Conservation (phyloP, 768 basidiomycete genomes). For the Phanerochaete sordida region DNA sequence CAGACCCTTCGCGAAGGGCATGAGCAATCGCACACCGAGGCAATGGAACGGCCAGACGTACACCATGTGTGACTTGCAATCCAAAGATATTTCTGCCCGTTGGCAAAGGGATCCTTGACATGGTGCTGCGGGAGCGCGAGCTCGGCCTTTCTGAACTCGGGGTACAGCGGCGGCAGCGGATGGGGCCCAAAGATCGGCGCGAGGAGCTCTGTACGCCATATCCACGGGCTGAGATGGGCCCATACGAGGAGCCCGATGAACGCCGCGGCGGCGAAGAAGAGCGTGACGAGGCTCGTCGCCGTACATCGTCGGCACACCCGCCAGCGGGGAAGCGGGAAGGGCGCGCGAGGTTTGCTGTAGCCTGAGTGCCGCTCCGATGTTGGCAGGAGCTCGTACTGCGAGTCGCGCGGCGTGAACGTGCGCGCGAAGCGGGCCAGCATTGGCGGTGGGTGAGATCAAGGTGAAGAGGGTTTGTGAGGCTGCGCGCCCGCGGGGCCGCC, state of each 20-base stretch:
- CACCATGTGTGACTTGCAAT: slow-evolving; percentile 44
- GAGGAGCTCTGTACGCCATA: not conserved
- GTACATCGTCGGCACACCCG: too few relatives aligned
- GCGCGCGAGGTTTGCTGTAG: too few relatives aligned
- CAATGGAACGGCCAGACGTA: slow-evolving; percentile 16
- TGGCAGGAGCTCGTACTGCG: too few relatives aligned
- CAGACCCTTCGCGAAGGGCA: slow-evolving; percentile 25
- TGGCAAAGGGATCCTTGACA: slow-evolving; percentile 33
- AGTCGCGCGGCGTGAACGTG: too few relatives aligned
- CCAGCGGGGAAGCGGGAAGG: too few relatives aligned
- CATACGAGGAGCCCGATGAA: not conserved
- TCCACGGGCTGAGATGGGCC: not conserved
- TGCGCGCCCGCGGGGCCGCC: too few relatives aligned
- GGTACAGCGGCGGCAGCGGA: slow-evolving; percentile 41
- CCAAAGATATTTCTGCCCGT: slow-evolving; percentile 44
- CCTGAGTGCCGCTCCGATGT: too few relatives aligned
- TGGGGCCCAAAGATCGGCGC: slow-evolving; percentile 12
- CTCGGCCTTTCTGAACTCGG: slow-evolving; percentile 41
- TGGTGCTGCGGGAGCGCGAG: slow-evolving; percentile 44
- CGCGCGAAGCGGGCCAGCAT: too few relatives aligned
- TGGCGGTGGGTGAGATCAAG: too few relatives aligned
- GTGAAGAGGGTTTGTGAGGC: too few relatives aligned
- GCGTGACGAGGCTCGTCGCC: not conserved
- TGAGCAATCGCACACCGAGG: not conserved
- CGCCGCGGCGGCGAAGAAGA: not conserved